These are phyloP conservation scores for Dichomitus squalens DNA, from an alignment of 1,284 basidiomycete genomes.

Conservation along the genomic window DNA sequence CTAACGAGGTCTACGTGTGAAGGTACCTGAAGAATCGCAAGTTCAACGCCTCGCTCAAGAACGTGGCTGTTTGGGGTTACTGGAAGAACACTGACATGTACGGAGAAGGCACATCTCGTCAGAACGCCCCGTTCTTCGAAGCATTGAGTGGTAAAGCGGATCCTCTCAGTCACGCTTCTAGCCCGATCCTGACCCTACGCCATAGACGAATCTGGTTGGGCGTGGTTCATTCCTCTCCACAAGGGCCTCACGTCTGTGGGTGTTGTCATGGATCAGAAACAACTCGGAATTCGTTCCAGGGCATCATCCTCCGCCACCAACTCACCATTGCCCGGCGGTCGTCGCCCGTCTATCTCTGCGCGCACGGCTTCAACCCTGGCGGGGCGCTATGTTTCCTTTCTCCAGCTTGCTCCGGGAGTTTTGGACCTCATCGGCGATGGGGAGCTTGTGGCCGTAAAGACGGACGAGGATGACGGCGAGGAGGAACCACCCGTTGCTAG, in stretches of 20 bases:
- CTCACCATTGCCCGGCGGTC: slow-evolving; percentile 9
- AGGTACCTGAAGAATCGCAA: slow-evolving; percentile 68
- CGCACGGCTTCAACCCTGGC: slow-evolving; percentile 32
- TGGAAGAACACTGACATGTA: slow-evolving; percentile 61
- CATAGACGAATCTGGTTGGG: slow-evolving; percentile 75
- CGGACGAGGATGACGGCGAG: slow-evolving; percentile 27
- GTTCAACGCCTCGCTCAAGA: slow-evolving; percentile 68
- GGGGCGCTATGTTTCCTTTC: slow-evolving; percentile 42
- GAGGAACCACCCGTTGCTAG: slow-evolving; percentile 36
- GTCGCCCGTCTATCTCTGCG: slow-evolving; percentile 24
- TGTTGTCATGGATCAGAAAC: slow-evolving; percentile 67
- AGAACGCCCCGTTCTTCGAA: slow-evolving; percentile 66
- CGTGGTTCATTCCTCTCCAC: slow-evolving; percentile 78
- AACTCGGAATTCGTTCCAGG: slow-evolving; percentile 33
- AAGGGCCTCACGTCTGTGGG: slow-evolving; percentile 71
- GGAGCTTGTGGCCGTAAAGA: slow-evolving; percentile 38
- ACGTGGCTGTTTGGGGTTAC: slow-evolving; percentile 79
- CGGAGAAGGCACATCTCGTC: slow-evolving; percentile 52
- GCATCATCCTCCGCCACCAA: slow-evolving; percentile 30
- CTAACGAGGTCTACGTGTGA: not conserved
- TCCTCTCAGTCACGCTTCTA: not conserved
- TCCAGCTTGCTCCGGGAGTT: slow-evolving; percentile 53
- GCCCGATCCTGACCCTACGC: slow-evolving; percentile 1
- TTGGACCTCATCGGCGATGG: slow-evolving; percentile 51
- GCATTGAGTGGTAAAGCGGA: slow-evolving; percentile 57